Evolutionary conservation across 2,329 filamentous ascomycete genomes (phyloP).

Genomic region (Trichoderma harzianum): DNA sequence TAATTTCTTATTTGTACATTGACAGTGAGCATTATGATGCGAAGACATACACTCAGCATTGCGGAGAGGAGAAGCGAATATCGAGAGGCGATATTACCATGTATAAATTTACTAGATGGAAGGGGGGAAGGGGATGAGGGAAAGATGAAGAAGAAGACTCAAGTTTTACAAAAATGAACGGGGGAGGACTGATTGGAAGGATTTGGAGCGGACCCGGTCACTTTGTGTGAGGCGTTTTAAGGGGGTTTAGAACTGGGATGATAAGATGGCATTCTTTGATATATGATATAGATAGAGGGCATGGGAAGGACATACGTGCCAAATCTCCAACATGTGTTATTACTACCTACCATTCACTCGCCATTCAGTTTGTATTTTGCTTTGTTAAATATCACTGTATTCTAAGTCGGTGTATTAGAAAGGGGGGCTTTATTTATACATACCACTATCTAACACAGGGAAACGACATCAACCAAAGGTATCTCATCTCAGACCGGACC

Average conservation of each 20-base stretch:
- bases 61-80: not conserved
- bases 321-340: constrained; percentile 26
- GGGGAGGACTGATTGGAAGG: constrained; percentile 20
- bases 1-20: not conserved
- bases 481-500: not conserved
- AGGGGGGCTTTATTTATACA: not conserved
- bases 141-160: constrained; percentile 8
- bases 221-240: constrained; percentile 12
- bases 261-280: constrained; percentile 22
- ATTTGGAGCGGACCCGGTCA: not conserved
- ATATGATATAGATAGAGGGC: constrained; percentile 27
- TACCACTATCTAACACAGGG: not conserved
- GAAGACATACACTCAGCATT: constrained; percentile 3
- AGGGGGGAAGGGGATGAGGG: not conserved
- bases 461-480: not conserved
- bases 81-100: not conserved
- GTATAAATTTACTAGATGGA: constrained; percentile 8
- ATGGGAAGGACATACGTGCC: constrained; percentile 22
- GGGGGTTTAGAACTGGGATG: constrained; percentile 26
- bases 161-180: constrained; percentile 26
- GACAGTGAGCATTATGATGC: constrained; percentile 7
- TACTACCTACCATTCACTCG: constrained; percentile 11
- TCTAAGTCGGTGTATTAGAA: not conserved
- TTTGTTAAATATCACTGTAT: not conserved
- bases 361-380: not conserved